Evolutionary conservation across 768 basidiomycete species (phyloP).

Genomic region (Tulasnella sp.): DNA sequence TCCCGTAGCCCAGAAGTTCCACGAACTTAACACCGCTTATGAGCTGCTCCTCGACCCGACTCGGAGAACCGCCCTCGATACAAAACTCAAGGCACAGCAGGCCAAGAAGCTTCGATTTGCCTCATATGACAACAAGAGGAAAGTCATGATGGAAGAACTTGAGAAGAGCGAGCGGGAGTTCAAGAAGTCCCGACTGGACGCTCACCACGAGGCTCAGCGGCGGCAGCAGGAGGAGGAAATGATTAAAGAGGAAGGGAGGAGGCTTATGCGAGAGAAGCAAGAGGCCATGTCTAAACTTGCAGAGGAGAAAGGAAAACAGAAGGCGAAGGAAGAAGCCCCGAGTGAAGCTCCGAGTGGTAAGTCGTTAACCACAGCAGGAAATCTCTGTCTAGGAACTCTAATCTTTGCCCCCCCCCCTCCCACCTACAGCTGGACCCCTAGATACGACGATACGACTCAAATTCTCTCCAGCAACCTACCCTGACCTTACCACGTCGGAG

Average conservation of each 20-base stretch:
- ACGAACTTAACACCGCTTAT: constrained; percentile 74
- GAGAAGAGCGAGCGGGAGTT: constrained; percentile 70
- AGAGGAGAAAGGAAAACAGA: constrained; percentile 29
- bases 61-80: constrained; percentile 69
- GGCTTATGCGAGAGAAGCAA: constrained; percentile 59
- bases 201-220: constrained; percentile 46
- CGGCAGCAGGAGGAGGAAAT: constrained; percentile 56
- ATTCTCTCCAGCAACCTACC: constrained; percentile 52
- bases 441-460: constrained; percentile 74
- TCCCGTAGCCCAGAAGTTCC: constrained; percentile 62
- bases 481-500: constrained; percentile 45
- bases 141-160: constrained; percentile 64
- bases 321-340: constrained; percentile 24
- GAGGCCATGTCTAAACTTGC: constrained; percentile 37
- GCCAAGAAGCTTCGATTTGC: constrained; percentile 66
- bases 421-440: constrained; percentile 41
- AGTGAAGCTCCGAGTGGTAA: constrained; percentile 26
- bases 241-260: constrained; percentile 67
- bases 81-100: constrained; percentile 61
- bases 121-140: constrained; percentile 62
- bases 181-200: constrained; percentile 62
- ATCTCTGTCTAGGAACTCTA: constrained; percentile 38
- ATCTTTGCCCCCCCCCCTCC: not conserved
- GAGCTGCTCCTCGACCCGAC: constrained; percentile 75
- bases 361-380: constrained; percentile 32